Evolutionary conservation across 2,329 filamentous ascomycete species (phyloP).

Genomic region (Nemania abortiva): DNA sequence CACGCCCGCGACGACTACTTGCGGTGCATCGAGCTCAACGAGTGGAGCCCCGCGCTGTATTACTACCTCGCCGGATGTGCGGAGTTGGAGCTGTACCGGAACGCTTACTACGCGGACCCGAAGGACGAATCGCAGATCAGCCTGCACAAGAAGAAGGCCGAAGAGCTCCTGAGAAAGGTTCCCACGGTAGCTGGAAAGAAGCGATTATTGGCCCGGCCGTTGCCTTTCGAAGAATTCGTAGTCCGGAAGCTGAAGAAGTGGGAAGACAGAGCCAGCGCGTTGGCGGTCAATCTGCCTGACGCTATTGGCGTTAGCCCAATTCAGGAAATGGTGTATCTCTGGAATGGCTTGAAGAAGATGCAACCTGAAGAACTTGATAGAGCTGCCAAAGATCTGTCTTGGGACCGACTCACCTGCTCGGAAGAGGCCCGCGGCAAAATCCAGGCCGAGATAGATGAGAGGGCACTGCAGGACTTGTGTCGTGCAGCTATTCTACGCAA

Average conservation of each 20-base stretch:
- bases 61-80: slow-evolving; percentile 86
- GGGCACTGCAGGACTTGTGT: slow-evolving; percentile 74
- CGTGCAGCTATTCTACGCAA: slow-evolving; percentile 74
- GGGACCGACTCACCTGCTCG: slow-evolving; percentile 68
- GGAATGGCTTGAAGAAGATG: slow-evolving; percentile 92
- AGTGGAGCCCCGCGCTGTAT: slow-evolving; percentile 91
- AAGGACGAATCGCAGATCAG: slow-evolving; percentile 60
- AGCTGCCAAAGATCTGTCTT: slow-evolving; percentile 73
- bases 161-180: slow-evolving; percentile 77
- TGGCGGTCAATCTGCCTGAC: slow-evolving; percentile 78
- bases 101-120: slow-evolving; percentile 59
- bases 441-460: slow-evolving; percentile 68
- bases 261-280: slow-evolving; percentile 79
- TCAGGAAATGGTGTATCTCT: slow-evolving; percentile 93
- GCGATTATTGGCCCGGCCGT: slow-evolving; percentile 86
- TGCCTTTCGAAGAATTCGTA: slow-evolving; percentile 91
- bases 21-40: slow-evolving; percentile 81
- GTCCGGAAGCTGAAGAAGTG: slow-evolving; percentile 88
- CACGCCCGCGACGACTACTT: slow-evolving; percentile 81
- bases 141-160: slow-evolving; percentile 72
- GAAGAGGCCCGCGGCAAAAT: slow-evolving; percentile 59
- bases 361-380: slow-evolving; percentile 70
- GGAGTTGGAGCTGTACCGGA: slow-evolving; percentile 84
- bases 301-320: slow-evolving; percentile 84
- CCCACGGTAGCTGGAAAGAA: slow-evolving; percentile 84